phyloP scores from a whole-genome alignment of 2,329 filamentous ascomycete genomes.

The Zymoseptoria pseudotritici region DNA sequence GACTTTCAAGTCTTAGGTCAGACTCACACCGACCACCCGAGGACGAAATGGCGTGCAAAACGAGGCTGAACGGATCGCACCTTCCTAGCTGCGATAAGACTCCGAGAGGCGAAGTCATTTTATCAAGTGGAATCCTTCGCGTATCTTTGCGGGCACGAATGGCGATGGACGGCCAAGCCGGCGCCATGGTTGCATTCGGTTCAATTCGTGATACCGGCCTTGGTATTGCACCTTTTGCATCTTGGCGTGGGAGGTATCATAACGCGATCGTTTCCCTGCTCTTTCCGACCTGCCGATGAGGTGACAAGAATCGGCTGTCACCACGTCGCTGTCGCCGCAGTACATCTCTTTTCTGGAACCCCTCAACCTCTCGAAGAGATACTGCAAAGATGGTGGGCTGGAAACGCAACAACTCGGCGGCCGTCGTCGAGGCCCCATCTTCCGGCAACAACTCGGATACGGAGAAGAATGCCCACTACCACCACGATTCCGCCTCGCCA shows the following conservation, averaged over 20 bases:
- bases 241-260: neutral
- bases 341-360: neutral
- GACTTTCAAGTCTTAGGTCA: too few species aligned
- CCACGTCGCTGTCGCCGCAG: neutral
- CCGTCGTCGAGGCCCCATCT: conserved; percentile 2
- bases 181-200: conserved; percentile 5
- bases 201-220: conserved; percentile 6
- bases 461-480: neutral
- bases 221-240: conserved; percentile 1
- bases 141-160: neutral
- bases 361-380: neutral
- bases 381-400: conserved; percentile 5
- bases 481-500: neutral
- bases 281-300: neutral
- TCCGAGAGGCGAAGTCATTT: neutral
- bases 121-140: neutral
- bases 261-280: neutral
- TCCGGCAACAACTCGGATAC: conserved; percentile 10
- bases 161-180: neutral
- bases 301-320: neutral
- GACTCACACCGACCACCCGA: too few species aligned
- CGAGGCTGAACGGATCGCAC: neutral
- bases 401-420: conserved; percentile 5
- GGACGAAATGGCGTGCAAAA: neutral
- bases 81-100: neutral